A percentile compares a stretch with the other conserved stretches of the same genome.
phyloP scores from a whole-genome alignment of 805 yeast genomes.

The Vanderwaltozyma polyspora region DNA sequence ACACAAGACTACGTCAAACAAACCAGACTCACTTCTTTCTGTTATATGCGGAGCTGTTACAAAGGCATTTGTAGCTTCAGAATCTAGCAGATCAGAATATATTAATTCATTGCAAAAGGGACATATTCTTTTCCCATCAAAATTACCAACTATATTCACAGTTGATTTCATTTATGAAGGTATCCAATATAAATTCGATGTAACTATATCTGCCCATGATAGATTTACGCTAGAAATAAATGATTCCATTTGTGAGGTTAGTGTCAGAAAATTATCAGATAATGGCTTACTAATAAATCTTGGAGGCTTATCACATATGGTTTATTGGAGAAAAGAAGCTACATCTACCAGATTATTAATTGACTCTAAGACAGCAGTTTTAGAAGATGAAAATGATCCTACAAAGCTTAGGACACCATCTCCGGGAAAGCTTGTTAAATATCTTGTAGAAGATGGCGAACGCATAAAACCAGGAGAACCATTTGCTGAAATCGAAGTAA shows the following conservation, averaged over 20 bases:
- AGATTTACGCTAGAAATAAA: constrained; percentile 82
- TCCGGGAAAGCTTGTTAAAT: constrained; percentile 94
- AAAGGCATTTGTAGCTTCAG: constrained; percentile 77
- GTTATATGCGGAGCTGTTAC: constrained; percentile 96
- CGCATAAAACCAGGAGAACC: constrained; percentile 87
- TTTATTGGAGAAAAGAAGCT: constrained; percentile 97
- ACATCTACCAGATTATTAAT: constrained; percentile 90
- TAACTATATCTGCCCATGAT: constrained; percentile 82
- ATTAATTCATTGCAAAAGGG: constrained; percentile 79
- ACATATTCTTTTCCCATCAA: constrained; percentile 78
- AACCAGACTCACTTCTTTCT: constrained; percentile 87
- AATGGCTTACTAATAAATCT: constrained; percentile 85
- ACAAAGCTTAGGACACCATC: constrained; percentile 98
- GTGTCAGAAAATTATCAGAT: constrained; percentile 81
- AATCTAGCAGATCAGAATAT: constrained; percentile 59
- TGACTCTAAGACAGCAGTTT: constrained; percentile 85
- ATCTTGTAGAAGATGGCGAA: constrained; percentile 89
- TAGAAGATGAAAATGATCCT: constrained; percentile 95
- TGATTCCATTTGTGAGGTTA: constrained; percentile 82
- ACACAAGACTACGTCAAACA: constrained; percentile 88
- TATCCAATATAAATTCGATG: constrained; percentile 84
- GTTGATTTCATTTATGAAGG: constrained; percentile 95
- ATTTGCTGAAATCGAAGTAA: constrained; percentile 96
- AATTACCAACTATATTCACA: constrained; percentile 79
- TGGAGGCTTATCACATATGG: constrained; percentile 88